Conservation (phyloP, 176 grass and related monocot genomes). For the Zea luxurians region DNA sequence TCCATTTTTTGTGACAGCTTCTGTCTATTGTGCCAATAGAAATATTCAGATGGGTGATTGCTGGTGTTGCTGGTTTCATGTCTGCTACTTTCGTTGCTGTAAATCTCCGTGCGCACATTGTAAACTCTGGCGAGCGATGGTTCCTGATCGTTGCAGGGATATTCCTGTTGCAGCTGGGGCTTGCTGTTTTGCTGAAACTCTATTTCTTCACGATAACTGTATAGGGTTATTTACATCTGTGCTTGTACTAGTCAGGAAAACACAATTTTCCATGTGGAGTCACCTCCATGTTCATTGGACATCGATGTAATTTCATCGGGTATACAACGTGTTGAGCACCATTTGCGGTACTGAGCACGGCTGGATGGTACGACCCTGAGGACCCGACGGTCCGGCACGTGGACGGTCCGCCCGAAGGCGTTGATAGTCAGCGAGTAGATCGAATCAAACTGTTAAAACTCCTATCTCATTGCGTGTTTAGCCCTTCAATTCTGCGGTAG, state of each 20-base stretch:
- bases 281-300: conserved; percentile 42
- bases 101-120: conserved; percentile 86
- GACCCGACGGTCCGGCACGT: no score
- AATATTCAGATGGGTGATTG: conserved; percentile 99
- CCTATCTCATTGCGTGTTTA: no score
- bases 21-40: conserved; percentile 92
- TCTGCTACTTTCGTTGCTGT: conserved; percentile 94
- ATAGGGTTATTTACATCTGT: conserved; percentile 39
- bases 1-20: conserved; percentile 49
- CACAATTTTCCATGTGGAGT: conserved; percentile 32
- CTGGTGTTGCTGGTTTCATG: conserved; percentile 84
- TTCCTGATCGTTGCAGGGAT: conserved; percentile 85
- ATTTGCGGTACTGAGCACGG: no score
- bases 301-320: conserved; percentile 55
- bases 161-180: conserved; percentile 88
- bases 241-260: conserved; percentile 45
- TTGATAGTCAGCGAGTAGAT: no score
- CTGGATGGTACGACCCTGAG: no score
- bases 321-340: conserved; percentile 12
- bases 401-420: no score
- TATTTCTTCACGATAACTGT: conserved; percentile 98
- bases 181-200: conserved; percentile 88
- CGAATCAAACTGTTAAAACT: no score
- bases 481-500: no score
- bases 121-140: conserved; percentile 89